Base-by-base conservation (phyloP, 371 early-diverging fungal genomes). In the Polyrhizophydium stewartii region DNA sequence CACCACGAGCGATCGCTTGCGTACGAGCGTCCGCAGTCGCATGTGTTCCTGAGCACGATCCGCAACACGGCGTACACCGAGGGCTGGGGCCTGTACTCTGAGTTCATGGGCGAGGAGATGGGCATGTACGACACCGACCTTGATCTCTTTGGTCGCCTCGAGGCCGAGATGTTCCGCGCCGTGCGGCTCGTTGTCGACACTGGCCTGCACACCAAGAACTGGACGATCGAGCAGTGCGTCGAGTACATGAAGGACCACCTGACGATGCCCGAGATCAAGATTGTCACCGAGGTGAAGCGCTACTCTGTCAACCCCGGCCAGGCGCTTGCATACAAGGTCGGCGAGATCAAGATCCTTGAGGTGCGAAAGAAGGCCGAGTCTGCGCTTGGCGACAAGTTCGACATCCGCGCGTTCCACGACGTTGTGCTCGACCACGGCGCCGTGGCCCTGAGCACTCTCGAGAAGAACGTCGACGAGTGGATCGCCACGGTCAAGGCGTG, bases 21-120 rank as follows among this genome's bases (percentile, higher is more conserved):
- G 6, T 38, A 62, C 22, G 75, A 75, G 51, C 51, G 58, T 24
- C 53, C 64, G 32, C 31, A 45, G 31, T 40, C 56, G 16, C 75
- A 72, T 61, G 40, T 67, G 25, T 49, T 73, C 28, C 32, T 59
- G 22, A 73, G 71, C 37, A 24, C 68, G 49, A 35, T 56, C 22
- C 38, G 62, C 30, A 32, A 56, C 25, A 72, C 70, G 25, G 65
- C 70, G 5, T 72, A 66, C 33, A 65, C 62, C 7, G 75, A 75
- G 57, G 75, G 75, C 10, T 75, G 69, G 67, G 76, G 76, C 1
- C 62, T 75, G 16, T 75, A 75, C 56, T 64, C 62, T 37, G 76
- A 75, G 59, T 70, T 41, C 47, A 62, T 75, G 3, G 76, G 76
- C 24, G 71, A 70, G 47, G 76, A 75, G 60, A 70, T 75, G 73